phyloP scores from a whole-genome alignment of 2,329 filamentous ascomycete species.

The Ceratocystiopsis sp. region DNA sequence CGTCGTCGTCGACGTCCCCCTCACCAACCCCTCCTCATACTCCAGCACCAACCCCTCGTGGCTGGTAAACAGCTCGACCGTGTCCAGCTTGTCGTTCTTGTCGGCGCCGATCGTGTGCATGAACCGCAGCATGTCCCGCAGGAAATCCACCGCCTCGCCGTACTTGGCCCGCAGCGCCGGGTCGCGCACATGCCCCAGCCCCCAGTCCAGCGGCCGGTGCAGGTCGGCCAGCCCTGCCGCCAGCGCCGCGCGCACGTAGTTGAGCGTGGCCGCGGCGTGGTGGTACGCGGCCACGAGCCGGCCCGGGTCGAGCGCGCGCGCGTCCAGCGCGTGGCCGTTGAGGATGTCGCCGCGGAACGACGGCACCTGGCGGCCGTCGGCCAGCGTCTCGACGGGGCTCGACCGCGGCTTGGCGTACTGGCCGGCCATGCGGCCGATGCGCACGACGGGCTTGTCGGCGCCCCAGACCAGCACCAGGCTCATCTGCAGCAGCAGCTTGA shows the following conservation, averaged over 20 bases:
- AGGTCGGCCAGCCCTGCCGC: conserved; percentile 84
- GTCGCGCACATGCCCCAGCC: conserved; percentile 77
- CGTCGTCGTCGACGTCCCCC: no score
- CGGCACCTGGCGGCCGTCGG: conserved; percentile 65
- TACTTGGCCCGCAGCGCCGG: conserved; percentile 74
- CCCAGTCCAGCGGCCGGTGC: conserved; percentile 88
- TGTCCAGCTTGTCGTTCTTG: conserved; percentile 67
- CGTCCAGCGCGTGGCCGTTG: conserved; percentile 67
- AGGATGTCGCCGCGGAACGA: conserved; percentile 93
- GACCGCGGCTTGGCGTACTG: conserved; percentile 95
- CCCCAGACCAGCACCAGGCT: conserved; percentile 91
- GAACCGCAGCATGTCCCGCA: conserved; percentile 84
- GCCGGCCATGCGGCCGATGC: conserved; percentile 89
- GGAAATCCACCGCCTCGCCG: conserved; percentile 63
- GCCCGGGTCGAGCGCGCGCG: conserved; percentile 64
- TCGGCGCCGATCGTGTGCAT: conserved; percentile 87
- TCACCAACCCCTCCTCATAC: conserved; percentile 89
- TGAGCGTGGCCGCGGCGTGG: conserved; percentile 84
- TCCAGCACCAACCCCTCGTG: conserved; percentile 89
- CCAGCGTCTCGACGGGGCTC: conserved; percentile 58
- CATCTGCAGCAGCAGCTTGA: conserved; percentile 95
- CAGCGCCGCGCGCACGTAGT: conserved; percentile 75
- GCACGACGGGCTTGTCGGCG: conserved; percentile 61
- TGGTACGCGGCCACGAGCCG: conserved; percentile 86
- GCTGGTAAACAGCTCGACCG: conserved; percentile 86